Conservation (phyloP, 495 filamentous ascomycete genomes). For the Aspergillus campestris region DNA sequence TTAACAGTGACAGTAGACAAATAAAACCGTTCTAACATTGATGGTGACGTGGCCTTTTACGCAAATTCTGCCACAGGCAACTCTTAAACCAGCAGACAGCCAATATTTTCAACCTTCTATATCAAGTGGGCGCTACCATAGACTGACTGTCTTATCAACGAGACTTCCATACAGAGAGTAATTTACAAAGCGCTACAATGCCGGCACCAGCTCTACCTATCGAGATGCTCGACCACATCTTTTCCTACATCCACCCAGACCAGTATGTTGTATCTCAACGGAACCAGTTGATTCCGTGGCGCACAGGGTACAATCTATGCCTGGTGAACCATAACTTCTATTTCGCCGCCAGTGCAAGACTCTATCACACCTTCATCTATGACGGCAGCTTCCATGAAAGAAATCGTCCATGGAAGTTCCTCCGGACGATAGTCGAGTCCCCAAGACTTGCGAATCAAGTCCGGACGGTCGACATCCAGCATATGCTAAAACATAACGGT, state of each 20-base stretch:
- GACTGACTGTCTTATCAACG: too few species aligned
- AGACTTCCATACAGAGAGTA: too few species aligned
- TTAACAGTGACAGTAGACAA: too few species aligned
- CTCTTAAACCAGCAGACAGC: too few species aligned
- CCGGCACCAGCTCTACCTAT: background rate
- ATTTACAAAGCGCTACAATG: too few species aligned
- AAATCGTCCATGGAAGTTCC: background rate
- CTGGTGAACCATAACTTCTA: slow-evolving; percentile 3
- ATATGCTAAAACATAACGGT: slow-evolving; percentile 1
- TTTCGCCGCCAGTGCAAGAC: background rate
- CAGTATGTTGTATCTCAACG: background rate
- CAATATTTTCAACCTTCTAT: too few species aligned
- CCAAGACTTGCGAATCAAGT: background rate
- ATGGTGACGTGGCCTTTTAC: too few species aligned
- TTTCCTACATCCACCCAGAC: background rate
- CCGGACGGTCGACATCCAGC: background rate
- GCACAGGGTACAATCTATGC: background rate
- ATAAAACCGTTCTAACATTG: too few species aligned
- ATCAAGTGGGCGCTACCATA: too few species aligned
- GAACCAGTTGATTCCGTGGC: too few species aligned
- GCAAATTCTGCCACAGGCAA: too few species aligned
- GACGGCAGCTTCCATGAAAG: background rate
- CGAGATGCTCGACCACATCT: background rate
- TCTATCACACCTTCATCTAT: background rate
- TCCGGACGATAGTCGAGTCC: background rate